Evolutionary conservation across 148 eudicot species (phyloP).

Genomic region (Cornus controversa): DNA sequence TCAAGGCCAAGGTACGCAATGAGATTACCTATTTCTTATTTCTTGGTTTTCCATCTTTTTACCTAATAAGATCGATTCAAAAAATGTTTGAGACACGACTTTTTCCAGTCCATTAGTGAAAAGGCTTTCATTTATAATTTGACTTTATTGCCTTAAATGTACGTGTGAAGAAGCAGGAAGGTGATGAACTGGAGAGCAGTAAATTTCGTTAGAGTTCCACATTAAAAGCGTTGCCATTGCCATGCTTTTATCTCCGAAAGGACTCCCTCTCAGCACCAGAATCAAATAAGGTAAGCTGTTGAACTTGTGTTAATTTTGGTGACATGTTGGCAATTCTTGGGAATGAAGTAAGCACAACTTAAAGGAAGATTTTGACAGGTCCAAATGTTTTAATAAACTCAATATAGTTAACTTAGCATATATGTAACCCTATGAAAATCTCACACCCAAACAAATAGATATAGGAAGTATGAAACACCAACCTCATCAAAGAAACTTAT

Average conservation of each 20-base stretch:
- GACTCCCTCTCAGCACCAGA: neutral
- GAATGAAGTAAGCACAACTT: neutral
- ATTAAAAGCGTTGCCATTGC: slow-evolving; percentile 18
- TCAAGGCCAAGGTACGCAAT: too few relatives aligned
- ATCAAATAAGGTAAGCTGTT: slow-evolving; percentile 6
- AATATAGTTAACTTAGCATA: neutral
- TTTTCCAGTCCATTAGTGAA: too few relatives aligned
- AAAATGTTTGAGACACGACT: neutral
- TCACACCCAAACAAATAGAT: too few relatives aligned
- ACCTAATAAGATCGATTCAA: neutral
- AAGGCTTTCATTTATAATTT: too few relatives aligned
- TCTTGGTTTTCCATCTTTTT: neutral
- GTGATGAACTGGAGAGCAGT: neutral
- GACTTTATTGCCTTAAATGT: too few relatives aligned
- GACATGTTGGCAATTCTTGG: neutral
- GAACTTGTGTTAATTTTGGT: neutral
- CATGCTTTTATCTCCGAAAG: slow-evolving; percentile 7
- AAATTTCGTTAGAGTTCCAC: neutral
- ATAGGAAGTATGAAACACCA: too few relatives aligned
- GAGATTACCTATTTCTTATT: too few relatives aligned
- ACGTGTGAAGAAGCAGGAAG: slow-evolving; percentile 6
- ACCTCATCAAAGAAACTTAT: too few relatives aligned
- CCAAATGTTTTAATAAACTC: neutral
- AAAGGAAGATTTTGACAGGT: neutral
- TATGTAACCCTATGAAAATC: too few relatives aligned